Evolutionary conservation across 179 eudicot genomes (phyloP), one percentile per base, ranked within the genome.

Genomic region (Vitellaria paradoxa): DNA sequence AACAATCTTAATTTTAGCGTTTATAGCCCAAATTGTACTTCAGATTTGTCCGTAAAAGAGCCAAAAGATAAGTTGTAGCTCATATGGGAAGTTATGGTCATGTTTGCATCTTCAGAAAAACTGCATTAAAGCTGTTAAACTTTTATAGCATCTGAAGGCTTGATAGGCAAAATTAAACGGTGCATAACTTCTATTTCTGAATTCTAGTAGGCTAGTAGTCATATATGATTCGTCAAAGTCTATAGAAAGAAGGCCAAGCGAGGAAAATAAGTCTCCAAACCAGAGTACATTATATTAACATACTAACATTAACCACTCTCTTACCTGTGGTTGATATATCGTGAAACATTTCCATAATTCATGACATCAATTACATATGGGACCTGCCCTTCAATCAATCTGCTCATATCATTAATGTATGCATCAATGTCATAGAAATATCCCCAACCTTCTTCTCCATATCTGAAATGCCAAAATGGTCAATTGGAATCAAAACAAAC

Each of bases 301-400:
- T 53, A n/a, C 23, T 14, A 50, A 78, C 7, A 62, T 9, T 23
- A 53, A 45, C 50, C 64, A 37, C 17, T 60, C 46, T 42, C 89
- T 91, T 77, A 96, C 99, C 99, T 92, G 87, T 96, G 98, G 86
- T 96, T 96, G 68, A 96, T 86, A 81, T 85, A 92, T 42, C 98
- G 94, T 37, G 99, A 92, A 70, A 94, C 85, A 83, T 92, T 96
- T 73, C 99, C 98, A 87, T 86, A 89, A 74, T 85, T 85, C 68
- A 89, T 86, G 13, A 95, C 87, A 84, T 96, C 99, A 74, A 94
- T 89, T 56, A 82, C 84, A 81, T 77, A 92, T 24, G 91, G 75
- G 10, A 67, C 82, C 77, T 84, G 83, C 77, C 84, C 95, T 76
- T 89, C 97, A 52, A 76, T 79, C 84, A 90, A 77, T 74, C 82